Base-by-base conservation (phyloP, 768 basidiomycete species). In the Suillus brevipes region DNA sequence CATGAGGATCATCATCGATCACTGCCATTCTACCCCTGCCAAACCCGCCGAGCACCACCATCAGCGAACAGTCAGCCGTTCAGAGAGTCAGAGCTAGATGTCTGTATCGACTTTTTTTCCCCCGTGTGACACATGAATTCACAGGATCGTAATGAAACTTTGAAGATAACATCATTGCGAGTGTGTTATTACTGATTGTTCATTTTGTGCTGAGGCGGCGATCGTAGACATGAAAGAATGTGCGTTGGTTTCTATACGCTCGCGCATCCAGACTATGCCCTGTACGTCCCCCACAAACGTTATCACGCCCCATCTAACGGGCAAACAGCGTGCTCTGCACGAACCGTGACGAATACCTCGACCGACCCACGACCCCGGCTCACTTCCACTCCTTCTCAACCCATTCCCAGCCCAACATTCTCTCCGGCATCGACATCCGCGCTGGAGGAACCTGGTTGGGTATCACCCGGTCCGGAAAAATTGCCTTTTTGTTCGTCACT, bases 401-500 rank as follows among this genome's bases (percentile, higher is more conserved):
- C 31, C 31, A 31, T 4, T 31, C 31, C 31, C 31, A 31, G 0
- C 4, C 31, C 31, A 31, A 2, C 31, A 31, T 31, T 0, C 81
- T 95, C 62, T 94, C 91, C 2, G 93, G 93, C 57, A 84, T 88
- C 68, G 93, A 95, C 77, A 72, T 81, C 25, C 78, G 78, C 57
- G 92, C 87, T 3, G 91, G 91, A 47, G 93, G 93, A 52, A 90
- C 92, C 42, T 95, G 93, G 93, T 83, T 92, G 70, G 93, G 93
- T 14, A 76, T 93, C 64, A 86, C 75, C 72, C 83, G 84, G 65
- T 67, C 82, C 65, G 93, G 93, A 28, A 84, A 83, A 68, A 77
- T 92, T 62, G 91, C 90, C 14, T 73, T 94, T 60, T 72, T 94
- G 92, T 93, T 75, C 77, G 92, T 75, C 37, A 65, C 56, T 57